A percentile compares a stretch with the other conserved stretches of the same genome.
phyloP scores from a whole-genome alignment of 805 yeast species.

The Metschnikowia henanensis region DNA sequence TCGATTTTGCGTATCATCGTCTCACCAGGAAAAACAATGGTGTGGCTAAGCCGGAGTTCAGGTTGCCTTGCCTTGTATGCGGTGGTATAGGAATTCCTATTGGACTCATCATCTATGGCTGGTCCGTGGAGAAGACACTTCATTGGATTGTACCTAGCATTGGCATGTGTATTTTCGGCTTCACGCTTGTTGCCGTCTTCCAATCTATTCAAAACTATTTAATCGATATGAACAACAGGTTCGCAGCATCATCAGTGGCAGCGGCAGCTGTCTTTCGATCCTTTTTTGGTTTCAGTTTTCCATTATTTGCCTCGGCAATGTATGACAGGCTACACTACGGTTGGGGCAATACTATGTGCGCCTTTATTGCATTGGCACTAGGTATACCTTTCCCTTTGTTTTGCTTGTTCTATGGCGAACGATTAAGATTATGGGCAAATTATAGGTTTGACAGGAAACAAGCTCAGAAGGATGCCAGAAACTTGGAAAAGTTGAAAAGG shows the following conservation, averaged over 20 bases:
- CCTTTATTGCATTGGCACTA: conserved; percentile 51
- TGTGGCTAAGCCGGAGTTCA: conserved; percentile 58
- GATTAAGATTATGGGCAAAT: conserved; percentile 59
- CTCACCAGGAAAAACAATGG: conserved; percentile 48
- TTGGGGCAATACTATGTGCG: conserved; percentile 71
- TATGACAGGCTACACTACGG: conserved; percentile 59
- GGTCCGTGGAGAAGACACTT: conserved; percentile 59
- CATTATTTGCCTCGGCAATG: conserved; percentile 61
- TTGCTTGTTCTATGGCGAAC: conserved; percentile 56
- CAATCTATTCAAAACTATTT: conserved; percentile 67
- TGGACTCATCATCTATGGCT: conserved; percentile 70
- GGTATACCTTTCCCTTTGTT: conserved; percentile 71
- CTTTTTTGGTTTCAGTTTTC: conserved; percentile 67
- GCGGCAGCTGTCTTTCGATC: conserved; percentile 71
- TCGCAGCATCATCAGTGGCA: conserved; percentile 68
- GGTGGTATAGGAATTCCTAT: conserved; percentile 52
- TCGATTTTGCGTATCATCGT: conserved; percentile 40
- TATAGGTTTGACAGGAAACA: conserved; percentile 46
- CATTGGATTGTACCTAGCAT: conserved; percentile 65
- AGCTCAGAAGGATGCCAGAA: conserved; percentile 44
- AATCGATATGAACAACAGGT: conserved; percentile 68
- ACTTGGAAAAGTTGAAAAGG: conserved; percentile 33
- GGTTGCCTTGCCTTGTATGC: conserved; percentile 51
- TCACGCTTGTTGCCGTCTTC: conserved; percentile 62
- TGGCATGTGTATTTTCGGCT: conserved; percentile 61